Percentiles rank a stretch among this genome's conserved stretches.
Evolutionary conservation across 768 basidiomycete genomes (phyloP).

Genomic region (Dictyophora rubrovolvata): DNA sequence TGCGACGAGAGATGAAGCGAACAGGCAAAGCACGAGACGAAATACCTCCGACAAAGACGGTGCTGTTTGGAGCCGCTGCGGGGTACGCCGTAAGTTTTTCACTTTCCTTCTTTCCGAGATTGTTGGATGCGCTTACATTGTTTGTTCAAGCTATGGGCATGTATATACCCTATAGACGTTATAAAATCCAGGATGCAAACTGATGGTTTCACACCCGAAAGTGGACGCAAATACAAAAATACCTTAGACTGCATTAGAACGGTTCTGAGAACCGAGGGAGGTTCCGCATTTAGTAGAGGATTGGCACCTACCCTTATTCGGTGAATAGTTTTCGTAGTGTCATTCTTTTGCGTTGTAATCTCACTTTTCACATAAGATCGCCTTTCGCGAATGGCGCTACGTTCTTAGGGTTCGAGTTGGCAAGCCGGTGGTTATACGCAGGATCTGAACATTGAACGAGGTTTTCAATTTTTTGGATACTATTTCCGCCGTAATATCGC

Average conservation of each 20-base stretch:
- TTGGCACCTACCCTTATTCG: conserved; percentile 85
- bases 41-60: conserved; percentile 64
- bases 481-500: too few relatives aligned
- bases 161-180: conserved; percentile 94
- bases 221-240: conserved; percentile 74
- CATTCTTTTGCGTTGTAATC: neutral
- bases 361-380: conserved; percentile 40
- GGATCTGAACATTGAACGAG: conserved; percentile 1
- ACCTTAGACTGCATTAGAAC: conserved; percentile 75
- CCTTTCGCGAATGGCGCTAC: conserved; percentile 97
- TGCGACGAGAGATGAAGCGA: conserved; percentile 73
- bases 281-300: conserved; percentile 83
- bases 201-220: conserved; percentile 68
- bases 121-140: conserved; percentile 5
- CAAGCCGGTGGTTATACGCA: conserved; percentile 41
- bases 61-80: conserved; percentile 83
- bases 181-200: conserved; percentile 96
- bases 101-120: neutral
- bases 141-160: conserved; percentile 61
- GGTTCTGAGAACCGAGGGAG: conserved; percentile 77
- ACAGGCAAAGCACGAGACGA: conserved; percentile 67
- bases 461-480: neutral
- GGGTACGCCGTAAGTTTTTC: conserved; percentile 72
- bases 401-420: conserved; percentile 93
- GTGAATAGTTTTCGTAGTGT: conserved; percentile 32